Conservation (phyloP, 2,329 filamentous ascomycete genomes). For the Fusarium algeriense region DNA sequence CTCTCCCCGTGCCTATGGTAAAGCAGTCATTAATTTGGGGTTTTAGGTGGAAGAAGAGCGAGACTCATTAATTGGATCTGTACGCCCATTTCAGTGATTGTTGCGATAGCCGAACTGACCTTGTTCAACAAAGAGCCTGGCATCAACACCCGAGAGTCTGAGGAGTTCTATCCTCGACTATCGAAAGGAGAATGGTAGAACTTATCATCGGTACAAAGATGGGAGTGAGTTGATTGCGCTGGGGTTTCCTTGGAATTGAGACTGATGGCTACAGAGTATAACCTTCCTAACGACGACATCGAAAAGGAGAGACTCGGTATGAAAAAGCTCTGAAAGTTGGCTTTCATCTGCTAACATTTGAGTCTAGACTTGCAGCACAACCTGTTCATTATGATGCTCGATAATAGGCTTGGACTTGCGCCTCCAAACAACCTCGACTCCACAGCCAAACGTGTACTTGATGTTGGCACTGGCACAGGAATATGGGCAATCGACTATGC, state of each 20-base stretch:
- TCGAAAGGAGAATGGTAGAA: slow-evolving; percentile 36
- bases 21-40: neutral
- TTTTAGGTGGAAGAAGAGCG: neutral
- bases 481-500: slow-evolving; percentile 31
- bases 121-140: neutral
- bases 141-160: slow-evolving; percentile 29
- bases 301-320: slow-evolving; percentile 18
- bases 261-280: neutral
- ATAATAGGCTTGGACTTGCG: slow-evolving; percentile 10
- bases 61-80: slow-evolving; percentile 10
- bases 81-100: neutral
- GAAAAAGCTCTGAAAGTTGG: rapidly evolving
- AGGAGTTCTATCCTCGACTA: slow-evolving; percentile 38
- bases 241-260: too few relatives aligned
- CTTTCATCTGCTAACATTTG: rapidly evolving
- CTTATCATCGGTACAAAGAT: slow-evolving; percentile 38
- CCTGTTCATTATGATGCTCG: slow-evolving; percentile 2
- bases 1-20: rapidly evolving
- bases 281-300: slow-evolving; percentile 21
- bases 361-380: slow-evolving; percentile 14
- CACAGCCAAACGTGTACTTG: neutral
- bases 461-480: slow-evolving; percentile 19
- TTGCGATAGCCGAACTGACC: neutral
- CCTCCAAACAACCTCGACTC: slow-evolving; percentile 9
- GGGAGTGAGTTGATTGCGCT: slow-evolving; percentile 21